These are phyloP conservation scores for Cucurbita pepo DNA, from an alignment of 306 rosid genomes.

Conservation along the genomic window DNA sequence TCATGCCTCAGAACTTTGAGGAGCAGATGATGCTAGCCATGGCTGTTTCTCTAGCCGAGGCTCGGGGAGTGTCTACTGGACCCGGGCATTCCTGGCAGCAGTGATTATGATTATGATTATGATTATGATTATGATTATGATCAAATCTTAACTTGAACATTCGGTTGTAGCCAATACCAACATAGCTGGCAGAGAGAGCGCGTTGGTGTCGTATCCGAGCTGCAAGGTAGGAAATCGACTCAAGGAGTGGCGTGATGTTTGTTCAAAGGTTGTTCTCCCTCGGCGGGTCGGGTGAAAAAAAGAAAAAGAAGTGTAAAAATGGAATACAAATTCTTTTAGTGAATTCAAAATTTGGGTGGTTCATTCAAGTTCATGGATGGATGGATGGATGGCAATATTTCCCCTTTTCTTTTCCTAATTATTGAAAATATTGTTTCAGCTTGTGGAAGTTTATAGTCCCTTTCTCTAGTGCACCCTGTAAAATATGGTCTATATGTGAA, in stretches of 20 bases:
- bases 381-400: neutral
- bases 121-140: neutral
- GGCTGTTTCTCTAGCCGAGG: conserved; percentile 93
- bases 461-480: neutral
- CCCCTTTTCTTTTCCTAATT: neutral
- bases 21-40: conserved; percentile 98
- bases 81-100: conserved; percentile 68
- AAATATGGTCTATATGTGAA: neutral
- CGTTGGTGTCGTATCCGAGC: neutral
- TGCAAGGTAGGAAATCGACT: conserved; percentile 20
- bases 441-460: neutral
- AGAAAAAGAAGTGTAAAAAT: neutral
- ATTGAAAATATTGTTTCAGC: neutral
- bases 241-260: conserved; percentile 13
- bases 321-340: conserved; percentile 24
- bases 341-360: conserved; percentile 27
- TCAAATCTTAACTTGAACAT: neutral
- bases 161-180: conserved; percentile 9
- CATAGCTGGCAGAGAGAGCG: conserved; percentile 7
- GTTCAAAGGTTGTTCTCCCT: conserved; percentile 17
- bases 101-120: conserved; percentile 5
- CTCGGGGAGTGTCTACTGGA: conserved; percentile 45
- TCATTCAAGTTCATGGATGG: neutral
- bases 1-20: conserved; percentile 82
- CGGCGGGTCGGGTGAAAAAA: conserved; percentile 23